A percentile compares a stretch with the other conserved stretches of the same genome.
These are phyloP conservation scores for Aspergillus glaucus DNA, from an alignment of 2,329 filamentous ascomycete species.

Conservation along the genomic window DNA sequence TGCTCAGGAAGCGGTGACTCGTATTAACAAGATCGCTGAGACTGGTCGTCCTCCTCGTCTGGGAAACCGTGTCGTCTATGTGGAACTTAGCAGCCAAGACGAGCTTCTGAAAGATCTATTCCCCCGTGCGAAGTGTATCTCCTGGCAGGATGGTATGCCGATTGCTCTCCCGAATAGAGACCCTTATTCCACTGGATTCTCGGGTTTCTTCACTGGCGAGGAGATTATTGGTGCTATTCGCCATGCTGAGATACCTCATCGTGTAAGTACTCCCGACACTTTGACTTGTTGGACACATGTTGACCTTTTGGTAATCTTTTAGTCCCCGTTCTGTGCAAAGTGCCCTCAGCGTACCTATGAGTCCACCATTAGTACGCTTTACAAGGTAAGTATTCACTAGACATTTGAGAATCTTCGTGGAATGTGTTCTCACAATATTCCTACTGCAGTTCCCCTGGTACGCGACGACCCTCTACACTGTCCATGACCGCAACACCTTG, in stretches of 20 bases:
- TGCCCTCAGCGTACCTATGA: conserved; percentile 50
- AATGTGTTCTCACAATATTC: conserved; percentile 6
- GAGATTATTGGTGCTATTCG: conserved; percentile 43
- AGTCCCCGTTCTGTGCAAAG: conserved; percentile 47
- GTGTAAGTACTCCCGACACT: conserved; percentile 33
- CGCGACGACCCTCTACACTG: conserved; percentile 38
- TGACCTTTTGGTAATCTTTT: conserved; percentile 1
- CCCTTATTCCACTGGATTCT: conserved; percentile 44
- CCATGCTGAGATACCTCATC: conserved; percentile 44
- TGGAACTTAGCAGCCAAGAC: conserved; percentile 43
- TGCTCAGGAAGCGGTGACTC: conserved; percentile 33
- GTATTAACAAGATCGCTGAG: conserved; percentile 30
- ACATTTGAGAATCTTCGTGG: neutral
- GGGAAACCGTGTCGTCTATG: conserved; percentile 43
- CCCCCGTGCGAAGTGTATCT: conserved; percentile 45
- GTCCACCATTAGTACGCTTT: conserved; percentile 45
- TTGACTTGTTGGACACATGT: neutral
- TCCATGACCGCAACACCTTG: conserved; percentile 42
- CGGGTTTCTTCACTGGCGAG: conserved; percentile 46
- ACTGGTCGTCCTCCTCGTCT: conserved; percentile 38
- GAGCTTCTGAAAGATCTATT: conserved; percentile 48
- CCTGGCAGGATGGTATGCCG: conserved; percentile 37
- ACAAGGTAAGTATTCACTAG: conserved; percentile 35
- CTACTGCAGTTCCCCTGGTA: conserved; percentile 45
- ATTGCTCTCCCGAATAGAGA: conserved; percentile 30